phyloP scores from a whole-genome alignment of 805 yeast genomes.

The Jamesozyma piceae region DNA sequence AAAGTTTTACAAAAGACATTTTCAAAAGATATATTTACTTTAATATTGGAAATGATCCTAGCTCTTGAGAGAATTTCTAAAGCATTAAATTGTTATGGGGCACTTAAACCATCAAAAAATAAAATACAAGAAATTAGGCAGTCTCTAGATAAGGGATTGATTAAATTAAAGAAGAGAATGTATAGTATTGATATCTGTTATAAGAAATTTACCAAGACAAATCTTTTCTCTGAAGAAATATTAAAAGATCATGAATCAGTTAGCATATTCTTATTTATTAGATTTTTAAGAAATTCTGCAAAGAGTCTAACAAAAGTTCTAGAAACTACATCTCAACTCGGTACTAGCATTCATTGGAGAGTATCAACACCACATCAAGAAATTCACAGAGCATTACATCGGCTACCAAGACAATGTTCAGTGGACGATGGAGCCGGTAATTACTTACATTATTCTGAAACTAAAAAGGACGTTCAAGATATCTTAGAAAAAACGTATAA shows the following conservation, averaged over 20 bases:
- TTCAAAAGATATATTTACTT: constrained; percentile 20
- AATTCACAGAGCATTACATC: constrained; percentile 31
- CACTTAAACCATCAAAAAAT: neutral
- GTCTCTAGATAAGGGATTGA: constrained; percentile 6
- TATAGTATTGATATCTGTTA: constrained; percentile 30
- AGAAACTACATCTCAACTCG: constrained; percentile 18
- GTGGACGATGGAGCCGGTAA: constrained; percentile 41
- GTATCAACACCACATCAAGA: constrained; percentile 34
- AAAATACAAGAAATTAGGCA: constrained; percentile 7
- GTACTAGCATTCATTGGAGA: constrained; percentile 28
- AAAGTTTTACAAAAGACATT: constrained; percentile 30
- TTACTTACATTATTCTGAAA: constrained; percentile 35
- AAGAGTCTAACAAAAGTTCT: constrained; percentile 26
- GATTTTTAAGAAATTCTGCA: constrained; percentile 36
- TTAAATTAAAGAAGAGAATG: constrained; percentile 24
- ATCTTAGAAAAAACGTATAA: constrained; percentile 38
- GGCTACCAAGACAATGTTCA: constrained; percentile 35
- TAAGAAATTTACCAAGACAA: constrained; percentile 30
- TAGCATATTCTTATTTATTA: constrained; percentile 33
- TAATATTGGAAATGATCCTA: constrained; percentile 29
- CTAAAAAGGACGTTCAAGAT: constrained; percentile 38
- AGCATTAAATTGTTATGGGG: constrained; percentile 7
- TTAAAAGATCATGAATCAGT: constrained; percentile 30
- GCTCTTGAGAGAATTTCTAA: constrained; percentile 20
- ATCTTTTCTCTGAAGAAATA: constrained; percentile 30